Evolutionary conservation across 202 grass and related monocot species (phyloP).

Genomic region (Bolboschoenoplectus hybrid): DNA sequence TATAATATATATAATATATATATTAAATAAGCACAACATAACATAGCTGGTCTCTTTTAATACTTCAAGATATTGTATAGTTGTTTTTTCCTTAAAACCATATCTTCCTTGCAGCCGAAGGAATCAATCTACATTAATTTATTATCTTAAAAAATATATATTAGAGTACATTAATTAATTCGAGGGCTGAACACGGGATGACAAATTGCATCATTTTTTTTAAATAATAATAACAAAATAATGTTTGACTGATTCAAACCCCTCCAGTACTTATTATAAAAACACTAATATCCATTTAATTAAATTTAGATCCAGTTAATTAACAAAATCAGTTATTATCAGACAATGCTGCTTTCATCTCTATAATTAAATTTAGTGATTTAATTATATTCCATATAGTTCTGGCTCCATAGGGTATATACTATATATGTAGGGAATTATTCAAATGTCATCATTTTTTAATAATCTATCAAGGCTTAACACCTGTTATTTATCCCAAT

Average conservation of each 20-base stretch:
- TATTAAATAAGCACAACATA: neutral
- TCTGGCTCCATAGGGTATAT: too few relatives aligned
- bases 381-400: too few relatives aligned
- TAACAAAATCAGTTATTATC: neutral
- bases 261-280: neutral
- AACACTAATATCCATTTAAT: neutral
- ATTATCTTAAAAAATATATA: constrained; percentile 11
- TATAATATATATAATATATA: too few relatives aligned
- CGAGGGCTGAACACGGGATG: neutral
- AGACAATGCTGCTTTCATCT: neutral
- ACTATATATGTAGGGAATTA: too few relatives aligned
- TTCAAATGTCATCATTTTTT: too few relatives aligned
- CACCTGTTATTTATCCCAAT: neutral
- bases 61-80: neutral
- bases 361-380: too few relatives aligned
- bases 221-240: neutral
- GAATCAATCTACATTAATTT: neutral
- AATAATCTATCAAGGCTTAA: too few relatives aligned
- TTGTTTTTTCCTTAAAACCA: neutral
- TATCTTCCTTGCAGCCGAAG: constrained; percentile 16
- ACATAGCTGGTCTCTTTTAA: neutral
- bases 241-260: neutral
- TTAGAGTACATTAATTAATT: neutral
- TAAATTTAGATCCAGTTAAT: neutral
- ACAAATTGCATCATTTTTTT: neutral